Conservation (phyloP, 345 rosid genomes). For the Pistacia vera region DNA sequence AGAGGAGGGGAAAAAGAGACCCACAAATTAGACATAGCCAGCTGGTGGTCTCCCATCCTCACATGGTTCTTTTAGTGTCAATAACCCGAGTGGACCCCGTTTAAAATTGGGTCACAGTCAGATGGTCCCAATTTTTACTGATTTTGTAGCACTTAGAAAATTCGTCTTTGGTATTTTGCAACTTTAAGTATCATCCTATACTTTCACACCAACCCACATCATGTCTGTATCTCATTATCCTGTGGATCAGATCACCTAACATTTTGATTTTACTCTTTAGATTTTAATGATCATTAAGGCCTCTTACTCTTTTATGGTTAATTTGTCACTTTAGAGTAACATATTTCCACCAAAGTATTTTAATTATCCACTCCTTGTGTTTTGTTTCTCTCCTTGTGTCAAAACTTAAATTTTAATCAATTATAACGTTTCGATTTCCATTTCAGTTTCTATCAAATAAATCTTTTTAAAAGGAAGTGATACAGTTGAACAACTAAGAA, state of each 20-base stretch:
- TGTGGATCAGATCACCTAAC: neutral
- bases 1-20: slow-evolving; percentile 18
- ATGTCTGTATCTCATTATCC: neutral
- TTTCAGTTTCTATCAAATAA: neutral
- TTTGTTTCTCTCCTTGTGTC: neutral
- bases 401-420: neutral
- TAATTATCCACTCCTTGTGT: neutral
- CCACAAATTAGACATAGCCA: slow-evolving; percentile 45
- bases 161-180: slow-evolving; percentile 15
- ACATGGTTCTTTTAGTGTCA: slow-evolving; percentile 37
- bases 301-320: neutral
- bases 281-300: slow-evolving; percentile 7
- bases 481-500: no score
- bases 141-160: slow-evolving; percentile 24
- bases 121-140: slow-evolving; percentile 27
- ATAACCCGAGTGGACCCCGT: slow-evolving; percentile 33
- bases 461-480: no score
- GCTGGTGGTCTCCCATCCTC: slow-evolving; percentile 60
- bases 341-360: neutral
- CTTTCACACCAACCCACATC: slow-evolving; percentile 8
- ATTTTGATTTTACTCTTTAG: neutral
- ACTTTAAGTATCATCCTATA: slow-evolving; percentile 1
- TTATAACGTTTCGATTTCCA: neutral
- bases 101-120: slow-evolving; percentile 23
- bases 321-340: neutral